A percentile compares a stretch with the other conserved stretches of the same genome.
Evolutionary conservation across 129 eudicot species (phyloP).

Genomic region (Calendula officinalis): DNA sequence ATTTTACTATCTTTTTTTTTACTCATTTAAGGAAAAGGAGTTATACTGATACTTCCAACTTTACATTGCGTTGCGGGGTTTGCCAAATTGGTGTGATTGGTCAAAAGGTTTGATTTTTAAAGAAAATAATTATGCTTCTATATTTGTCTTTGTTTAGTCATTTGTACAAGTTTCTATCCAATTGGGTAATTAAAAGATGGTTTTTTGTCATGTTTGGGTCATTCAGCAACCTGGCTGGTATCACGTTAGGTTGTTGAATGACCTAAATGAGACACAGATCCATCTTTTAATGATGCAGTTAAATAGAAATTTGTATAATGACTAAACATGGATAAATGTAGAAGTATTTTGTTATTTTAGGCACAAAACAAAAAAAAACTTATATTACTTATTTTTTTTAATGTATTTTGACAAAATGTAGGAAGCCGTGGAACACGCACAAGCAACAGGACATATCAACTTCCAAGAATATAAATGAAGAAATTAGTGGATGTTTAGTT

Average conservation of each 20-base stretch:
- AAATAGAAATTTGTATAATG: too few relatives aligned
- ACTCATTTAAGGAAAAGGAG: conserved; percentile 63
- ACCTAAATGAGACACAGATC: too few relatives aligned
- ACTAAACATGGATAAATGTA: too few relatives aligned
- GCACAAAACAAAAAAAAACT: neutral
- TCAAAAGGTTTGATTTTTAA: conserved; percentile 57
- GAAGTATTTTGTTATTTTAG: neutral
- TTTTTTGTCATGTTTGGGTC: too few relatives aligned
- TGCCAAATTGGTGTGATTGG: conserved; percentile 98
- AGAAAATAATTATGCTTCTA: neutral
- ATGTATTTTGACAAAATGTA: conserved; percentile 28
- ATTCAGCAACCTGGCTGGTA: too few relatives aligned
- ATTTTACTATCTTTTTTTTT: conserved; percentile 2
- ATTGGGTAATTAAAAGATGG: neutral
- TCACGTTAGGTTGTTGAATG: too few relatives aligned
- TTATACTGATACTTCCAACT: conserved; percentile 84
- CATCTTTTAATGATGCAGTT: too few relatives aligned
- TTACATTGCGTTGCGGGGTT: conserved; percentile 95
- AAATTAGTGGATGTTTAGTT: neutral
- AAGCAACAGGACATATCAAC: conserved; percentile 89
- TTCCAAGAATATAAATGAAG: conserved; percentile 77
- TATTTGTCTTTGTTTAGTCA: neutral
- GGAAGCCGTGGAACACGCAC: conserved; percentile 98
- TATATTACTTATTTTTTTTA: neutral
- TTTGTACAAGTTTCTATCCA: neutral